These are phyloP conservation scores for Arthrinium phaeospermum DNA, from an alignment of 2,329 filamentous ascomycete genomes.

Conservation along the genomic window DNA sequence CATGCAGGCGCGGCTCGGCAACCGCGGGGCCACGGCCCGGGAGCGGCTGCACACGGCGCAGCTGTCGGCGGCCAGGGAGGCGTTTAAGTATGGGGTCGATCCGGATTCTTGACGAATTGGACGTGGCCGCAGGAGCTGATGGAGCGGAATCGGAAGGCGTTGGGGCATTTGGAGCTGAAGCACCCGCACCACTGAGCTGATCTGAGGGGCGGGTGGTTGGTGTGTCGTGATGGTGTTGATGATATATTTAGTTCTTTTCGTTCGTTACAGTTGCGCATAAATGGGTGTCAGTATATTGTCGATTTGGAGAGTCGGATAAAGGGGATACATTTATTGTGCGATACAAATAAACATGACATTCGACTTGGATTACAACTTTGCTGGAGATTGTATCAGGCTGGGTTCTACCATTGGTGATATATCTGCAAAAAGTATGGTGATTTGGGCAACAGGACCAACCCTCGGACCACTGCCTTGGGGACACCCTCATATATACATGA, in stretches of 20 bases:
- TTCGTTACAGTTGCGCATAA: background rate
- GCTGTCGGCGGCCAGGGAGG: slow-evolving; percentile 66
- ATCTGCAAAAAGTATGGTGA: too few species aligned
- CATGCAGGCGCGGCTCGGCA: slow-evolving; percentile 62
- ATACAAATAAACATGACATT: background rate
- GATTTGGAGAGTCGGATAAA: background rate
- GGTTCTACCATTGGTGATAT: background rate
- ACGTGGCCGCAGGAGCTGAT: slow-evolving; percentile 60
- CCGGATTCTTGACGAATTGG: slow-evolving; percentile 70
- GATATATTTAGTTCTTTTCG: slow-evolving; percentile 1
- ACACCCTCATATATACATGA: background rate
- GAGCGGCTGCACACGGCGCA: slow-evolving; percentile 70
- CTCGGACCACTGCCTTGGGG: background rate
- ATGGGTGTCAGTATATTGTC: background rate
- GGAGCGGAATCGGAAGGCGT: slow-evolving; percentile 46
- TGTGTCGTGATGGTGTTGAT: background rate
- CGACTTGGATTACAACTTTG: background rate
- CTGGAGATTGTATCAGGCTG: background rate
- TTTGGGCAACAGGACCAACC: too few species aligned
- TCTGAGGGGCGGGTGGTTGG: too few species aligned
- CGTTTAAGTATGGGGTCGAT: slow-evolving; percentile 74
- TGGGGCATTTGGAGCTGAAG: slow-evolving; percentile 21
- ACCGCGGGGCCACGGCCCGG: slow-evolving; percentile 65
- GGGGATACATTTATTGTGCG: background rate
- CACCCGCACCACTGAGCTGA: background rate